Conservation (phyloP, 495 filamentous ascomycete species). For the Tuber calosporum region DNA sequence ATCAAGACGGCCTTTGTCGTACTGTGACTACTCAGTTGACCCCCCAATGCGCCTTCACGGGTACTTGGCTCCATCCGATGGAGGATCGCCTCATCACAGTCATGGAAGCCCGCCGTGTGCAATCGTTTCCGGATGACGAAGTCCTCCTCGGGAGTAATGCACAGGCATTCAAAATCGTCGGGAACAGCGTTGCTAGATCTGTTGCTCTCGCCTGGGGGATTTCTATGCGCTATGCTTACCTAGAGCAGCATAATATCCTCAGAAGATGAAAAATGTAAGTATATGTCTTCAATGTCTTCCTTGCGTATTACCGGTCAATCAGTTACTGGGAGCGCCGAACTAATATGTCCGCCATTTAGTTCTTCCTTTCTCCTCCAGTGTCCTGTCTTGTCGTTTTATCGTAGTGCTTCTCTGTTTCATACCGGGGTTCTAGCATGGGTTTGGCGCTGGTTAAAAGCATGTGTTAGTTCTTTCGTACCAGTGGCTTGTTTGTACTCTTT, state of each 20-base stretch:
- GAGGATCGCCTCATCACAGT: conserved; percentile 53
- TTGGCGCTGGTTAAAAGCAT: conserved; percentile 4
- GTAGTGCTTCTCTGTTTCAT: background rate
- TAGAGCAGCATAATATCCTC: conserved; percentile 19
- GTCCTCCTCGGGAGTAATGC: conserved; percentile 53
- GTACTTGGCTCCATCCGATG: conserved; percentile 54
- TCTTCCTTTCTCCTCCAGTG: background rate
- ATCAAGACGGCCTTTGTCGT: conserved; percentile 48
- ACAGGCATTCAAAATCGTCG: conserved; percentile 57
- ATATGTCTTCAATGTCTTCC: background rate
- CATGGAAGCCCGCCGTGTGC: conserved; percentile 58
- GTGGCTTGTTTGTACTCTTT: background rate
- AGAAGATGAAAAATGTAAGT: background rate
- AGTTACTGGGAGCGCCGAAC: background rate
- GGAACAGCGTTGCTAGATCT: conserved; percentile 63
- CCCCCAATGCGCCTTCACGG: conserved; percentile 48
- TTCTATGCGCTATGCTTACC: conserved; percentile 53
- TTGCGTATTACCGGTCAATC: background rate
- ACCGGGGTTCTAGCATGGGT: conserved; percentile 3
- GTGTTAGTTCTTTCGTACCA: background rate
- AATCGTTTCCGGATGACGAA: conserved; percentile 62
- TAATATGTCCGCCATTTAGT: background rate
- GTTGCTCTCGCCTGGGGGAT: conserved; percentile 58
- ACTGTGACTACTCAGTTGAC: conserved; percentile 51
- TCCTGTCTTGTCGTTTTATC: background rate